Base-by-base conservation (phyloP, 73 alveolate species). In the Tetrahymena malaccensis region DNA sequence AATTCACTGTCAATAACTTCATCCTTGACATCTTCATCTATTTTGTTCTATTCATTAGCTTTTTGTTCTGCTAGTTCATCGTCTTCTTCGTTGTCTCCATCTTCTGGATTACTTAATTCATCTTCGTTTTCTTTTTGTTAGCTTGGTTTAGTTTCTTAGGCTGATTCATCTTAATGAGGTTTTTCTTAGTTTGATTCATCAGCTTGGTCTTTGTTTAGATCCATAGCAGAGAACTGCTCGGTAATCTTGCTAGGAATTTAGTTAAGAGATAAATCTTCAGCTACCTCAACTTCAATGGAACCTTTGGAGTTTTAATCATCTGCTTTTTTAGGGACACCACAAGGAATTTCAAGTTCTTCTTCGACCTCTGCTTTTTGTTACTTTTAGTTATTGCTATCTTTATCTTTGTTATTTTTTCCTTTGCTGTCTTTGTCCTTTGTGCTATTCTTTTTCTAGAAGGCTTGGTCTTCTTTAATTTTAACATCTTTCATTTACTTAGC, bases 401-500 rank as follows among this genome's bases (percentile, higher is more conserved):
- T 25, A 19, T 85, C 94, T 93, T 93, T 57, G 34, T 94, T 43
- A 8, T 33, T 84, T 58, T 43, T 40, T 31, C 83, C 93, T 25
- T 55, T 34, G 10, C 33, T 89, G 43, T 89, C 85, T 35, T 85
- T 34, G 13, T 31, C 55, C 37, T 95, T 96, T 94, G 89, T 34
- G 55, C 93, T 95, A 55, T 85, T 93, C 85, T 94, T 96, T 96
- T 94, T 97, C 85, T 34, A 56, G 57, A 94, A 93, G 89, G 85
- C 56, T 44, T 37, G 38, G n/a, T 96, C 55, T 37, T 89, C 94
- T 84, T 57, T 85, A 43, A 8, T 38, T 95, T 94, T 34, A 50
- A 9, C 96, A 44, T 37, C 84, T 84, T 94, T 95, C 96, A 96
- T 95, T 38, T 96, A 94, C 40, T 96, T 98, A 43, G 99, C 97